Base-by-base conservation (phyloP, 2,329 filamentous ascomycete species). In the Kalmusia sp. region DNA sequence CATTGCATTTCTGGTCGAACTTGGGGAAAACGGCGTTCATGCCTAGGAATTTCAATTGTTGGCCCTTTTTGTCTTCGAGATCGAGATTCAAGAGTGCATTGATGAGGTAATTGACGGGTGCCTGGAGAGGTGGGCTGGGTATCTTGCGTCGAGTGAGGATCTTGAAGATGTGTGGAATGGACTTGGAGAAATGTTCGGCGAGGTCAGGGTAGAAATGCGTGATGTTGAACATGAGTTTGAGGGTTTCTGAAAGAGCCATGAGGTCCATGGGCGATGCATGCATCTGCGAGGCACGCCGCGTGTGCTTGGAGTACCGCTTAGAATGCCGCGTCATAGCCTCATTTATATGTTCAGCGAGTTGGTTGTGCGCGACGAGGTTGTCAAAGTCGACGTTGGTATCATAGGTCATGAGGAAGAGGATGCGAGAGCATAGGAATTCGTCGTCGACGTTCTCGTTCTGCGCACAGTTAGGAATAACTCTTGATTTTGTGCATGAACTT, bases 211-310 rank as follows among this genome's bases (percentile, higher is more conserved):
- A 89, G 65, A 87, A 87, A 64, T 93, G 87, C 1, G 89, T 90
- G 48, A 96, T 81, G 73, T 97, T 97, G 80, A 96, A 98, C 46
- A 96, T 77, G 34, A 98, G 81, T 68, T 96, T 97, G 44, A 95
- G 78, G 0, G 90, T 93, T 73, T 98, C 93, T 7, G 82, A 82
- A 31, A 98, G 80, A 0, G 93, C 92, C 85, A 93, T 86, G 53
- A 89, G 86, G 59, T 89, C 86, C 82, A 93, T 90, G 0, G 84
- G 82, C 35, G 84, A 77, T 4, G 64, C 62, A 19, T 64, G 58
- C 41, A 72, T 64, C 35, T 66, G 67, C 3, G 62, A 61, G 19
- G 51, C 51, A 21, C 59, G 62, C 12, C 60, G 58, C 2, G 57
- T 48, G 34, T 59, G 64, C 48, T 77, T 77, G 4, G 78, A 78